A percentile compares a stretch with the other conserved stretches of the same genome.
These are phyloP conservation scores for Lasiodiplodia sp. DNA, from an alignment of 2,329 filamentous ascomycete genomes.

Conservation along the genomic window DNA sequence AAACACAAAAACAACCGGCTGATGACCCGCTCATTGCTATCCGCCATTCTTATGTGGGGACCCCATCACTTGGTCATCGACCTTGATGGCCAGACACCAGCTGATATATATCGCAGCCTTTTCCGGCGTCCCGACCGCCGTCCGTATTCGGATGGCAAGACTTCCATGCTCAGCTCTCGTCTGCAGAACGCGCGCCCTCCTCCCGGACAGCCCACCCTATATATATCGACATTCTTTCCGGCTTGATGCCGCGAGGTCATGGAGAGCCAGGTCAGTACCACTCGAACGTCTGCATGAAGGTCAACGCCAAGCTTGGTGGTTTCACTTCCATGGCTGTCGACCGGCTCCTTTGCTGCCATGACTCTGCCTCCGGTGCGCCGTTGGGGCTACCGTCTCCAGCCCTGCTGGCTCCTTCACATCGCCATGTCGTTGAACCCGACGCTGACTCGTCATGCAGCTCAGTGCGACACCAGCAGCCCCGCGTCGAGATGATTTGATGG, in stretches of 20 bases:
- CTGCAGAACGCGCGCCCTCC: too few species aligned
- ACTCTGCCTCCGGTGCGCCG: too few species aligned
- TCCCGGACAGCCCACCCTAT: neutral
- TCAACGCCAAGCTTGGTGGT: conserved; percentile 94
- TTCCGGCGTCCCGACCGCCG: neutral
- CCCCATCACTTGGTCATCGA: neutral
- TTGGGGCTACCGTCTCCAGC: too few species aligned
- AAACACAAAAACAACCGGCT: too few species aligned
- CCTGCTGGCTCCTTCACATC: too few species aligned
- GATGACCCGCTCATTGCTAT: neutral
- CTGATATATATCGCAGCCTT: neutral
- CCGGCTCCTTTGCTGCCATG: conserved; percentile 82
- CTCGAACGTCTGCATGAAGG: conserved; percentile 89
- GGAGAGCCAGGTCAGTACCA: too few species aligned
- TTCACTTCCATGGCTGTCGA: conserved; percentile 65
- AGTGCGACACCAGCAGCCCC: too few species aligned
- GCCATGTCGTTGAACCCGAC: too few species aligned
- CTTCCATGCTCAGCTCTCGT: too few species aligned
- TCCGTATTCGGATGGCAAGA: neutral
- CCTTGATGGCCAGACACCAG: neutral
- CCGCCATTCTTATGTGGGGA: neutral
- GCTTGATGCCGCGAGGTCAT: neutral
- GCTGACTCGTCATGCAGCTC: too few species aligned
- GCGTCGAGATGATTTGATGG: too few species aligned
- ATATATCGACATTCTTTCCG: neutral